Evolutionary conservation across 202 grass and related monocot genomes (phyloP), one percentile per base, ranked within the genome.

Genomic region (Brachypodium distachyon): DNA sequence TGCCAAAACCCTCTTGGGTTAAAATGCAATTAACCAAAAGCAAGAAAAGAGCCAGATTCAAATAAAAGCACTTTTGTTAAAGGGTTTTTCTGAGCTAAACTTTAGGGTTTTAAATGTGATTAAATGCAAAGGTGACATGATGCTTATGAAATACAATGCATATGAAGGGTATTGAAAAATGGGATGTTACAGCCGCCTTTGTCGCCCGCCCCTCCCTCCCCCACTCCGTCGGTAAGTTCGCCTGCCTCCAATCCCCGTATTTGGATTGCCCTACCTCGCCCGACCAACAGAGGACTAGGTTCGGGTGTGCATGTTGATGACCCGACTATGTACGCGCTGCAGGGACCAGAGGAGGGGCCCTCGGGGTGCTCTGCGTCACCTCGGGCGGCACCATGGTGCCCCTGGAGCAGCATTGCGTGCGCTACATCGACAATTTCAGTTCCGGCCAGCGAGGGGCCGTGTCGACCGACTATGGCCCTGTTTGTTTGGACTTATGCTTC

Each of bases 381-480:
- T 98, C 89, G 55, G 95, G 91, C 64, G 91, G 91, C 57, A 98
- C 91, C 7, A 98, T 91, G 32, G 91, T 98, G 77, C 95, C 95
- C 7, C 76, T 98, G 57, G 91, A 98, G 87, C 91, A 94, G 69
- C 81, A 91, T 18, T 98, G 95, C 54, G 95, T 98, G 44, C 87
- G 91, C 8, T 98, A 90, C 77, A 94, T 98, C 69, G 91, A 98
- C 77, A 92, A 98, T 73, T 98, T 94, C 64, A 83, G 87, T 77
- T 98, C 95, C 52, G 95, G 95, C 18, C 64, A 98, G 71, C 80
- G 91, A 19, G 95, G 95, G 74, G 87, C 91, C 0, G 73, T 89
- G n/a, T 88, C 95, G 5, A 90, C 95, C 5, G 95, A 98, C 87
- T 98, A n/a, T n/a, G n/a, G n/a, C n/a, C n/a, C n/a, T n/a, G n/a